phyloP scores from a whole-genome alignment of 129 eudicot species.

The Artemisia argyi region DNA sequence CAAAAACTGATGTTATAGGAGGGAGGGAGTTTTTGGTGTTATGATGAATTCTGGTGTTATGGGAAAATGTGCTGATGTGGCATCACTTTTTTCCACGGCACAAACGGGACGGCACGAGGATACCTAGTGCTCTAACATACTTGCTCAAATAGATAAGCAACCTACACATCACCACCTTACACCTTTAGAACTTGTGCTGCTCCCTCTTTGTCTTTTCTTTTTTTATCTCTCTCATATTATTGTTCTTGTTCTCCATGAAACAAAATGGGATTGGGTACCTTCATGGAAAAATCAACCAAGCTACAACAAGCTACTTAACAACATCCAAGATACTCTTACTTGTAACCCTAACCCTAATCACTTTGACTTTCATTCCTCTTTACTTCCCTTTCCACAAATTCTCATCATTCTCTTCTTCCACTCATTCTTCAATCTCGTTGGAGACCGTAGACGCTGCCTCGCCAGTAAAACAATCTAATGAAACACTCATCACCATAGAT shows the following conservation, averaged over 20 bases:
- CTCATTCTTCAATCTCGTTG: constrained; percentile 7
- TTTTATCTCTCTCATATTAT: constrained; percentile 14
- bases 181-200: constrained; percentile 15
- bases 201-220: neutral
- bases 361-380: constrained; percentile 33
- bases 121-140: too few species aligned
- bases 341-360: constrained; percentile 38
- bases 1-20: too few species aligned
- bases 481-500: constrained; percentile 19
- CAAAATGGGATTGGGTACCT: neutral
- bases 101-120: too few species aligned
- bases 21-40: too few species aligned
- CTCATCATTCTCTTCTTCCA: constrained; percentile 22
- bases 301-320: constrained; percentile 12
- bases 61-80: too few species aligned
- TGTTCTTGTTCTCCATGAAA: constrained; percentile 25
- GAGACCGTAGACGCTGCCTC: neutral
- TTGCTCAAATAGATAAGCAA: neutral
- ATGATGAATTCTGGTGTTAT: too few species aligned
- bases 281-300: constrained; percentile 31
- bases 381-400: constrained; percentile 37
- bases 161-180: constrained; percentile 13
- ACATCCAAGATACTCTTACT: constrained; percentile 31
- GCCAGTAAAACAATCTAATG: constrained; percentile 2
- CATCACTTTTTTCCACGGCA: too few species aligned